Evolutionary conservation across 1,284 basidiomycete genomes (phyloP).

Genomic region (Ceratobasidium sp.): DNA sequence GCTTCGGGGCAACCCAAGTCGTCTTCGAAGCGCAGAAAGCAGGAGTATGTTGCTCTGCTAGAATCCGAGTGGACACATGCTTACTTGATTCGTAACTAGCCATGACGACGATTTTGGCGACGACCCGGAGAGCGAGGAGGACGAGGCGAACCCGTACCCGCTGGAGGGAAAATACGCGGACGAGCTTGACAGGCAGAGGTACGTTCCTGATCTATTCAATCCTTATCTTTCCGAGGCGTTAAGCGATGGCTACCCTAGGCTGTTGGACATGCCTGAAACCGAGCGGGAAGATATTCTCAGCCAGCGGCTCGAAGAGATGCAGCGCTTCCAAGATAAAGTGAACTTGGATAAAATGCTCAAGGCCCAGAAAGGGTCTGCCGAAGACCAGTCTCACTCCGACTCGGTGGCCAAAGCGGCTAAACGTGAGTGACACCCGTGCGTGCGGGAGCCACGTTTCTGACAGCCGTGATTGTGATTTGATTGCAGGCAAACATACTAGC

Average conservation of each 20-base stretch:
- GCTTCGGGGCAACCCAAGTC: constrained; percentile 57
- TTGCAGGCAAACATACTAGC: constrained; percentile 76
- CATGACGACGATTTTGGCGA: constrained; percentile 57
- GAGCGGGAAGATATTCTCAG: constrained; percentile 90
- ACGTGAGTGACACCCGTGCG: constrained; percentile 63
- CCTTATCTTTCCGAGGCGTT: constrained; percentile 36
- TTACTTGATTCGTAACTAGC: constrained; percentile 48
- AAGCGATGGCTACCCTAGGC: constrained; percentile 61
- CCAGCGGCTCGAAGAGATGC: constrained; percentile 83
- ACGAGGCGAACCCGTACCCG: constrained; percentile 81
- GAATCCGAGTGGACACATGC: constrained; percentile 32
- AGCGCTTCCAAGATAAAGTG: constrained; percentile 78
- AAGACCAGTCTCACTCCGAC: constrained; percentile 59
- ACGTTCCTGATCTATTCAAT: constrained; percentile 55
- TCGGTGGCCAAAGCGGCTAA: constrained; percentile 79
- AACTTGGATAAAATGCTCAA: constrained; percentile 83
- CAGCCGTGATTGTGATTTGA: constrained; percentile 16
- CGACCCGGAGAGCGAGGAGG: constrained; percentile 72
- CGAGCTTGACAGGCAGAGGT: constrained; percentile 85
- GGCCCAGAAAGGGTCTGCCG: constrained; percentile 68
- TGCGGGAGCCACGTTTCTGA: constrained; percentile 36
- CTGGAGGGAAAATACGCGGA: constrained; percentile 91
- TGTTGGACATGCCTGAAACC: constrained; percentile 85
- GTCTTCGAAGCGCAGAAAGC: constrained; percentile 64
- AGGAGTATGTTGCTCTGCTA: constrained; percentile 61